Base-by-base conservation (phyloP, 441 rosid genomes). In the Cnidoscolus chayamansa region DNA sequence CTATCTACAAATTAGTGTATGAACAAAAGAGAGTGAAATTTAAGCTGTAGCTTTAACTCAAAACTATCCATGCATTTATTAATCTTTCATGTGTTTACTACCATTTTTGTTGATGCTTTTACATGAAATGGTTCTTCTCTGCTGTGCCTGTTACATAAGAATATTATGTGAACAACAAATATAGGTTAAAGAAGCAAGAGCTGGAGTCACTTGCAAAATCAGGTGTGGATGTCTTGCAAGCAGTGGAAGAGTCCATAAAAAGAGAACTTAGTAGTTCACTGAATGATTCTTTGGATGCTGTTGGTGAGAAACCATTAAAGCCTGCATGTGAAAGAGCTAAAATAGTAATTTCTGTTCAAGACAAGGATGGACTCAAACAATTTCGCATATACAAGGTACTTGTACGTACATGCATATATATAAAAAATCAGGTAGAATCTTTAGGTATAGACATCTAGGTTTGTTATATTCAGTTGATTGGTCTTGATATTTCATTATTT, bases 151-250 rank as follows among this genome's bases (percentile, higher is more conserved):
- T 43, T 37, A 25, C 11, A 17, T 32, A n/a, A 48, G 13, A 55
- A 13, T 49, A 59, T 40, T 32, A 40, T 20, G 68, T 72, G 58
- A 72, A 73, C 60, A 45, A 49, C 67, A 53, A 72, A 54, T 81
- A 67, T 80, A 94, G 97, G 86, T 72, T 82, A 74, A 89, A 78
- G 84, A 92, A 80, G 79, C 87, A 89, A 80, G 97, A 94, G 84
- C 80, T 94, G 66, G 74, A 82, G 78, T 78, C 89, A 10, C 78
- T 84, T 76, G 81, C 94, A 11, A 83, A 82, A 65, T 80, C 86
- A 64, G 90, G 88, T 9, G 69, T 78, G 43, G 84, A 80, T 76
- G 80, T 87, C 72, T 72, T 87, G 80, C 82, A 57, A 78, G 89
- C 80, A 56, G 81, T 64, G 10, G 90, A 89, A 73, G 87, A 81